phyloP scores from a whole-genome alignment of 345 rosid species.

The Tarenaya hassleriana region DNA sequence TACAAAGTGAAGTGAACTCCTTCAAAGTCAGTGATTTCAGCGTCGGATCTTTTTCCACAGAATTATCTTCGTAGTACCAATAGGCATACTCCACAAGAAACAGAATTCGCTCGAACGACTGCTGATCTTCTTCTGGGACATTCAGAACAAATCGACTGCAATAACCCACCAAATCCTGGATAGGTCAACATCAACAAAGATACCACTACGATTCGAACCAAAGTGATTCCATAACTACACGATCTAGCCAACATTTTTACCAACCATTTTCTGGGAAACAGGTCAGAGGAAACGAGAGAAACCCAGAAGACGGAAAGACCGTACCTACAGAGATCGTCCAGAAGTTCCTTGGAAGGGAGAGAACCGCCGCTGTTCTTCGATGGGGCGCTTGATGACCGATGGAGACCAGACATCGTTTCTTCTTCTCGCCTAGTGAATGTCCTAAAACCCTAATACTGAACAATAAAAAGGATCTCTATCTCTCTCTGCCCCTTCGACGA shows the following conservation, averaged over 20 bases:
- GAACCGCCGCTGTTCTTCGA: constrained; percentile 62
- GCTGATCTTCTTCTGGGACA: constrained; percentile 96
- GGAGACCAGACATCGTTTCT: constrained; percentile 52
- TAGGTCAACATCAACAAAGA: constrained; percentile 12
- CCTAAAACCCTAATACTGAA: constrained; percentile 15
- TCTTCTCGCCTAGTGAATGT: not conserved
- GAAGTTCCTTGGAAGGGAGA: constrained; percentile 92
- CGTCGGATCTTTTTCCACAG: constrained; percentile 88
- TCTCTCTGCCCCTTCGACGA: too few relatives aligned
- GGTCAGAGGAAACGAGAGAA: too few relatives aligned
- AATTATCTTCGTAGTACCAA: constrained; percentile 96
- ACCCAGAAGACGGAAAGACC: not conserved
- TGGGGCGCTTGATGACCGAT: constrained; percentile 64
- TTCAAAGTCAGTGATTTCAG: constrained; percentile 77
- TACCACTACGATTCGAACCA: not conserved
- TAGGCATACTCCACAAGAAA: constrained; percentile 96
- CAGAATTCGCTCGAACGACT: constrained; percentile 92
- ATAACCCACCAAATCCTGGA: not conserved
- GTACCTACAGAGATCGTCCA: constrained; percentile 99
- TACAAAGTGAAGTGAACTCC: constrained; percentile 89
- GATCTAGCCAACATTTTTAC: too few relatives aligned
- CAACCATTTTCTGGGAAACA: too few relatives aligned
- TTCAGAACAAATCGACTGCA: constrained; percentile 94
- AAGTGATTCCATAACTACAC: too few relatives aligned
- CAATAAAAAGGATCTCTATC: too few relatives aligned